phyloP scores from a whole-genome alignment of 78 protist species.

The Anaeramoeba flamelloides region DNA sequence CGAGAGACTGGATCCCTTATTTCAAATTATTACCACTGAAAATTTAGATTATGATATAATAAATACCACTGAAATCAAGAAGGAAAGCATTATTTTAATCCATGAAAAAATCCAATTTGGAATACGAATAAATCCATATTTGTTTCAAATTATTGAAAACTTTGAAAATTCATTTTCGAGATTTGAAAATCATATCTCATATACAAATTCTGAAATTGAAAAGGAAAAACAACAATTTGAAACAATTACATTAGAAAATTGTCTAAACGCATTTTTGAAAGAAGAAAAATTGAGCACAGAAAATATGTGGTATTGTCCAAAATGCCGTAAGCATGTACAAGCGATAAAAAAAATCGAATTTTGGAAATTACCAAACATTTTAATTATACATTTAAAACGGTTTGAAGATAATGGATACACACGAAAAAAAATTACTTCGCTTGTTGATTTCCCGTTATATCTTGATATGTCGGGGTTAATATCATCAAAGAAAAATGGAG shows the following conservation, averaged over 20 bases:
- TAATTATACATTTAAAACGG: neutral
- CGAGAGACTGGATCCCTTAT: neutral
- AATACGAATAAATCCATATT: neutral
- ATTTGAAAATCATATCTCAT: neutral
- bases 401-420: neutral
- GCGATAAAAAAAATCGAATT: neutral
- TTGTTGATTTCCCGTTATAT: neutral
- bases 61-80: neutral
- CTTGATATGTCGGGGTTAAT: neutral
- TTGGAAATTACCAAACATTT: neutral
- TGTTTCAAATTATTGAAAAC: no score
- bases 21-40: neutral
- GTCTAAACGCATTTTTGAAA: neutral
- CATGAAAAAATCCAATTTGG: neutral
- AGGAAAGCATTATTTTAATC: neutral
- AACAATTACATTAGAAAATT: neutral
- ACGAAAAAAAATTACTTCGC: neutral
- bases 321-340: neutral
- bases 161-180: no score
- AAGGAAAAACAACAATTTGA: neutral
- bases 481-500: neutral
- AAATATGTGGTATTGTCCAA: neutral
- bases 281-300: neutral
- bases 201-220: neutral
- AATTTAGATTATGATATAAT: neutral